Evolutionary conservation across 2,329 filamentous ascomycete genomes (phyloP), one percentile per base, ranked within the genome.

Genomic region (Sphaerostilbella broomeana): DNA sequence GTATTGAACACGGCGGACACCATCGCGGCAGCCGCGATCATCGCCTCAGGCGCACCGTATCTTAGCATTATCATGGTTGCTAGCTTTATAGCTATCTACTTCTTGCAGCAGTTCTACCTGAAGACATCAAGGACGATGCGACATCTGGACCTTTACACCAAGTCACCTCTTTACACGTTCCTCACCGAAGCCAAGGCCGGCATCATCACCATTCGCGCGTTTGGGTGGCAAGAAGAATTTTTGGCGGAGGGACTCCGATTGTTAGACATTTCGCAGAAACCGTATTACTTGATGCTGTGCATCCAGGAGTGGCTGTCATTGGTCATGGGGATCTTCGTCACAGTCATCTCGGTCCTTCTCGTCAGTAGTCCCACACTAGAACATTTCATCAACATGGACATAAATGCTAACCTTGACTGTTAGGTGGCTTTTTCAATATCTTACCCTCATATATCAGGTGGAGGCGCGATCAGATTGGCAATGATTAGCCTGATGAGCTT

Each of bases 81-180:
- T 7, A 21, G 35, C 0, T 4, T 46, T 4, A 19, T 48, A 8
- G 42, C 40, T 4, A 29, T 55, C 6, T 55, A 49, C 38, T 21
- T 46, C 3, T 15, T 56, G 5, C 54, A 57, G 18, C 45, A 45
- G 3, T 47, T 44, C 29, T 51, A 51, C 22, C 61, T 79, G 2
- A 62, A 68, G 5, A 77, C 73, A 1, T 76, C 73, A 0, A 64
- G 73, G 0, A 75, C 77, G 47, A 56, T 79, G 3, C 67, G 73
- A 22, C 61, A 70, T 12, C 53, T 78, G 16, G 74, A 77, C 33
- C 59, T 78, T 1, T 71, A 78, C 46, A 64, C 71, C 2, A 69
- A 69, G 30, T 63, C 72, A 0, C 68, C 65, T 0, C 57, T 77
- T 0, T 69, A 54, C 18, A 59, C 58, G 0, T 57, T 50, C 25